Percentiles rank a stretch among this genome's conserved stretches.
Evolutionary conservation across 495 filamentous ascomycete genomes (phyloP).

Genomic region (Lepidopterella palustris): DNA sequence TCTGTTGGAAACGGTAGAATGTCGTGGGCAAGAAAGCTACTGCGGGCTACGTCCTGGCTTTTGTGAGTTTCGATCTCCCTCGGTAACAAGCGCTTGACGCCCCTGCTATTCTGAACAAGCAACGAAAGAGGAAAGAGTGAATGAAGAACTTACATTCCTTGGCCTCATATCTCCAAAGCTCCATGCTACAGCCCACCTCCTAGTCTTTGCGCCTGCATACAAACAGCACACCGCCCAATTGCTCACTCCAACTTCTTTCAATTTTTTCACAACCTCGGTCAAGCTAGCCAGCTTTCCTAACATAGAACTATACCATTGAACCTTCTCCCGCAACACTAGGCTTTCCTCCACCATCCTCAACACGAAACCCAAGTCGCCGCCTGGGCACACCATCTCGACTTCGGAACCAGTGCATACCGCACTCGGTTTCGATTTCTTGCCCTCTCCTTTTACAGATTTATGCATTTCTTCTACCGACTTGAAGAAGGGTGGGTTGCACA

Average conservation of each 20-base stretch:
- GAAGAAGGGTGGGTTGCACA: constrained; percentile 97
- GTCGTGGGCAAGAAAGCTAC: constrained; percentile 50
- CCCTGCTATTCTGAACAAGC: neutral
- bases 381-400: constrained; percentile 71
- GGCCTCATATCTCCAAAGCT: constrained; percentile 68
- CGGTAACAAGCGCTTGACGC: neutral
- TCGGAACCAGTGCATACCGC: constrained; percentile 76
- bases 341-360: constrained; percentile 70
- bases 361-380: constrained; percentile 80
- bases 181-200: constrained; percentile 85
- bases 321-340: constrained; percentile 47
- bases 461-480: constrained; percentile 59
- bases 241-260: constrained; percentile 52
- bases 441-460: constrained; percentile 46
- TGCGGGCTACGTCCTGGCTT: constrained; percentile 48
- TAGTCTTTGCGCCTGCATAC: constrained; percentile 70
- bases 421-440: constrained; percentile 62
- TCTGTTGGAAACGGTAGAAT: constrained; percentile 55
- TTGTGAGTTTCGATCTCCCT: neutral
- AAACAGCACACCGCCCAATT: constrained; percentile 86
- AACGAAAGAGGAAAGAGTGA: too few species aligned
- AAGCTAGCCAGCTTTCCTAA: constrained; percentile 76
- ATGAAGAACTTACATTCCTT: constrained; percentile 41
- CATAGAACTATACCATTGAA: constrained; percentile 91
- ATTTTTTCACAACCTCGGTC: constrained; percentile 51